Percentiles rank a stretch among this genome's conserved stretches.
These are phyloP conservation scores for Clarkia xantiana DNA, from an alignment of 345 rosid genomes.

Conservation along the genomic window DNA sequence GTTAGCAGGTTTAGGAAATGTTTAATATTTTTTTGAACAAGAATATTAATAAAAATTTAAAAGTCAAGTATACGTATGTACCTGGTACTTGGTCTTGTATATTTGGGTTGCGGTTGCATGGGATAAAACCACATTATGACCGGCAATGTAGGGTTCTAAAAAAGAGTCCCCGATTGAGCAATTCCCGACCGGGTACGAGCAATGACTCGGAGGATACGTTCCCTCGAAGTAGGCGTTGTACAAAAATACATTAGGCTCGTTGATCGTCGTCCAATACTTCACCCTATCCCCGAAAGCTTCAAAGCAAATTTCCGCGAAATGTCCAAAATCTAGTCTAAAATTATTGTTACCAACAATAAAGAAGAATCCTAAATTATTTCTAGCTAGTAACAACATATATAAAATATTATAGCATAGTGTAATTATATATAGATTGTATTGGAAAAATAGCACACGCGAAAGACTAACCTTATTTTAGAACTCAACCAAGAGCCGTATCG, in stretches of 20 bases:
- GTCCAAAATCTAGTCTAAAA: conserved; percentile 33
- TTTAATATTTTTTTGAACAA: too few species aligned
- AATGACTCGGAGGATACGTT: conserved; percentile 27
- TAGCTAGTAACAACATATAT: too few species aligned
- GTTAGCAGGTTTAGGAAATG: too few species aligned
- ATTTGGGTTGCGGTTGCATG: conserved; percentile 18
- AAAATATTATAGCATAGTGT: too few species aligned
- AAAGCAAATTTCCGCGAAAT: conserved; percentile 49
- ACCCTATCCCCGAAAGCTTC: conserved; percentile 48
- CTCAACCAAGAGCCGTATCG: conserved; percentile 17
- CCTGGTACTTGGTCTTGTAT: conserved; percentile 15
- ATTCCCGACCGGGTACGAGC: conserved; percentile 33
- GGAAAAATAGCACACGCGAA: too few species aligned
- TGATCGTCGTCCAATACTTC: conserved; percentile 43
- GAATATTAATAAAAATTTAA: too few species aligned
- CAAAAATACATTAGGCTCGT: conserved; percentile 36
- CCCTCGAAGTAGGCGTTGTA: conserved; percentile 22
- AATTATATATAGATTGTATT: too few species aligned
- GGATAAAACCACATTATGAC: conserved; percentile 36
- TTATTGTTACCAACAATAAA: conserved; percentile 7
- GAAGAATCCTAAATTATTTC: too few species aligned
- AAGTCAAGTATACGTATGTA: too few species aligned
- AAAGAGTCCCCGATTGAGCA: conserved; percentile 37
- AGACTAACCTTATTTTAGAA: conserved; percentile 13
- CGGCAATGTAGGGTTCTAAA: conserved; percentile 39